phyloP scores from a whole-genome alignment of 139 green algal species.

The Pseudopediastrum boryanum region DNA sequence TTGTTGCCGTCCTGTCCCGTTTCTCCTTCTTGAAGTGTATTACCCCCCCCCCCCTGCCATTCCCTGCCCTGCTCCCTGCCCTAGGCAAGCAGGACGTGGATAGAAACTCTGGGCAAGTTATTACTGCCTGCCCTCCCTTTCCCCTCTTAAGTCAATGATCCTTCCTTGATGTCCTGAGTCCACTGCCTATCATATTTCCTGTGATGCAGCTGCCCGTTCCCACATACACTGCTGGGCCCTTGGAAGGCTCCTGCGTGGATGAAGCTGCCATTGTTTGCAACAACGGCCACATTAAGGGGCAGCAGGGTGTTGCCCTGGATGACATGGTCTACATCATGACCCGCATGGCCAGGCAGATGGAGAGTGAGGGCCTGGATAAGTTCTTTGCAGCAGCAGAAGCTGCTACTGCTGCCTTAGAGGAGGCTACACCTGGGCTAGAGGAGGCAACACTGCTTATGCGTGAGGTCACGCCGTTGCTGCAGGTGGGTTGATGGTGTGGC shows the following conservation, averaged over 20 bases:
- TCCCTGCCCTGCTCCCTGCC: too few species aligned
- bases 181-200: too few species aligned
- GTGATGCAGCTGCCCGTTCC: conserved; percentile 46
- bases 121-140: too few species aligned
- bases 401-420: conserved; percentile 56
- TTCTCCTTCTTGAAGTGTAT: too few species aligned
- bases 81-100: too few species aligned
- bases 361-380: conserved; percentile 65
- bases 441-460: conserved; percentile 29
- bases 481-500: conserved; percentile 12
- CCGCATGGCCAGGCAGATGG: conserved; percentile 86
- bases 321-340: conserved; percentile 97
- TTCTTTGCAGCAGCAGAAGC: conserved; percentile 88
- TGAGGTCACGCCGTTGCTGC: conserved; percentile 51
- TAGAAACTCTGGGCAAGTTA: too few species aligned
- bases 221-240: conserved; percentile 59
- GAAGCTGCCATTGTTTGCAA: conserved; percentile 94
- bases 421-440: conserved; percentile 32
- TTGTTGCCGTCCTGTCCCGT: too few species aligned
- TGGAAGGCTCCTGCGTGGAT: conserved; percentile 80
- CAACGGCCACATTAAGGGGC: conserved; percentile 81
- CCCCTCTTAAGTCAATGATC: too few species aligned
- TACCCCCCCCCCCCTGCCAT: too few species aligned
- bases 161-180: too few species aligned
- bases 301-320: conserved; percentile 93